Percentiles rank a stretch among this genome's conserved stretches.
Evolutionary conservation across 2,329 filamentous ascomycete genomes (phyloP).

Genomic region (Rutstroemia sp.): DNA sequence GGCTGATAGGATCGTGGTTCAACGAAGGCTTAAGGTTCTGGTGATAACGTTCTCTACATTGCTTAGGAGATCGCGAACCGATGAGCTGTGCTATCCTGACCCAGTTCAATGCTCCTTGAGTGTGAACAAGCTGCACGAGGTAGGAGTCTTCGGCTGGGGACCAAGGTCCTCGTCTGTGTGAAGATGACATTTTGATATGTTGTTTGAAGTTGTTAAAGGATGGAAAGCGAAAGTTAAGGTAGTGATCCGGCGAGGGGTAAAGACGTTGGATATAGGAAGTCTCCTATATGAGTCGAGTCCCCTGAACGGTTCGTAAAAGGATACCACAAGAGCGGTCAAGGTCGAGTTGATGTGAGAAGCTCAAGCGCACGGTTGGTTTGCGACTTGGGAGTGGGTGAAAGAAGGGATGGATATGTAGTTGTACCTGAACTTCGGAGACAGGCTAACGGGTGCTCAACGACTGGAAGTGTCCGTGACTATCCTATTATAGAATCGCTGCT

Average conservation of each 20-base stretch:
- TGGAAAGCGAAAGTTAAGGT: not conserved
- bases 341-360: not conserved
- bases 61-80: constrained; percentile 76
- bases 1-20: constrained; percentile 66
- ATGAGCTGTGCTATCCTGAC: constrained; percentile 75
- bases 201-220: not conserved
- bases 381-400: not conserved
- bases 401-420: not conserved
- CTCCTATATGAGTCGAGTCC: not conserved
- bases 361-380: constrained; percentile 8
- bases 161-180: constrained; percentile 74
- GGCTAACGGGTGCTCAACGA: constrained; percentile 10
- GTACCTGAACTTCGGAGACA: constrained; percentile 6
- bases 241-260: not conserved
- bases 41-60: constrained; percentile 89
- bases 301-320: not conserved
- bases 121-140: constrained; percentile 62
- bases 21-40: constrained; percentile 80
- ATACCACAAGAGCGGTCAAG: constrained; percentile 9
- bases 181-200: constrained; percentile 22
- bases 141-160: constrained; percentile 67
- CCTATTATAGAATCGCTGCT: constrained; percentile 5
- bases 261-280: constrained; percentile 8
- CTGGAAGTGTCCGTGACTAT: constrained; percentile 4
- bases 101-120: constrained; percentile 79